phyloP scores from a whole-genome alignment of 2,329 filamentous ascomycete genomes.

The Knoxdaviesia proteae region DNA sequence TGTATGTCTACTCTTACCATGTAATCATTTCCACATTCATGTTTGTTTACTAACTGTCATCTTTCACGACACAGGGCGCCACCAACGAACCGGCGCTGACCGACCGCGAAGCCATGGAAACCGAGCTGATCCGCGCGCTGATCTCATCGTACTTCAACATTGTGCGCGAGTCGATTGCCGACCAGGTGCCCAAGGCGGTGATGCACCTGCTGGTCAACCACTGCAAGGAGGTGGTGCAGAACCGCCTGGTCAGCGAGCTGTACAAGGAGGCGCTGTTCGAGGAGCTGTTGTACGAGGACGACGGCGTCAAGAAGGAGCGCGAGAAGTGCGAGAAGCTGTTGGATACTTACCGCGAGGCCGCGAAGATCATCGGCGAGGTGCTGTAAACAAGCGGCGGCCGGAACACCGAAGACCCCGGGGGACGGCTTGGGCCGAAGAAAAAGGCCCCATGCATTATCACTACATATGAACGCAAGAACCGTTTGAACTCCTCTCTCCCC shows the following conservation, averaged over 20 bases:
- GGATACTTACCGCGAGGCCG: constrained; percentile 88
- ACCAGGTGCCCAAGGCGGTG: constrained; percentile 94
- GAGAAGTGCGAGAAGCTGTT: constrained; percentile 97
- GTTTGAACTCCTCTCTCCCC: not conserved
- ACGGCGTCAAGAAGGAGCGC: constrained; percentile 88
- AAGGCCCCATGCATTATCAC: not conserved
- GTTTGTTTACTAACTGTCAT: not conserved
- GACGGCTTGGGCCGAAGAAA: too few species aligned
- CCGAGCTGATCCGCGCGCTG: constrained; percentile 83
- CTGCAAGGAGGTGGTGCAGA: constrained; percentile 95
- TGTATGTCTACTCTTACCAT: constrained; percentile 23
- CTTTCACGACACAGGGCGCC: constrained; percentile 19
- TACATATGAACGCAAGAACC: not conserved
- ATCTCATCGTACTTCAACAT: constrained; percentile 99
- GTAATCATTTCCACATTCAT: constrained; percentile 8
- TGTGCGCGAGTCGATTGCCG: constrained; percentile 92
- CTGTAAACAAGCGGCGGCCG: constrained; percentile 27
- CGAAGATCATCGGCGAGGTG: constrained; percentile 95
- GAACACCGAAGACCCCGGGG: too few species aligned
- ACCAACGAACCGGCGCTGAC: constrained; percentile 70
- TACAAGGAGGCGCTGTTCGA: constrained; percentile 85
- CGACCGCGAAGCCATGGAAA: constrained; percentile 91
- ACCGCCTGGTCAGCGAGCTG: constrained; percentile 81
- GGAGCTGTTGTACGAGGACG: constrained; percentile 90
- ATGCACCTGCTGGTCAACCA: constrained; percentile 98